Conservation (phyloP, 2,329 filamentous ascomycete species). For the Fusarium armeniacum region DNA sequence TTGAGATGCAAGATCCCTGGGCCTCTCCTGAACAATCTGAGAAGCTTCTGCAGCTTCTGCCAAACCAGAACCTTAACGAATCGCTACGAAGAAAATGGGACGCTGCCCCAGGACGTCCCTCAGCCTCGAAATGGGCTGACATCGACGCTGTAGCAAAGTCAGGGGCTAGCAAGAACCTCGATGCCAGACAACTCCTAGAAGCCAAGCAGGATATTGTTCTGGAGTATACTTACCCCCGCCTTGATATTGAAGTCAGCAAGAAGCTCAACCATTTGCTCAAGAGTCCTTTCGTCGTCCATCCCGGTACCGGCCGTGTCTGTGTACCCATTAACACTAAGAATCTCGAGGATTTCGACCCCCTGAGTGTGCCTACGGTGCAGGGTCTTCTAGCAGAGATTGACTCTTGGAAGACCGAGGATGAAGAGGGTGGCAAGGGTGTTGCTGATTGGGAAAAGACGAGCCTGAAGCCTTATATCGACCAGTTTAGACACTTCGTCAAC, state of each 20-base stretch:
- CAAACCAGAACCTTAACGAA: slow-evolving; percentile 81
- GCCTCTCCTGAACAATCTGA: slow-evolving; percentile 76
- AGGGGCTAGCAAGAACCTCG: slow-evolving; percentile 78
- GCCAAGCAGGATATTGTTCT: slow-evolving; percentile 96
- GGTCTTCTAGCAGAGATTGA: slow-evolving; percentile 88
- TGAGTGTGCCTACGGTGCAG: slow-evolving; percentile 90
- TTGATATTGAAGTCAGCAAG: slow-evolving; percentile 97
- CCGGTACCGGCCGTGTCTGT: slow-evolving; percentile 92
- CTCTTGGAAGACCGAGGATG: slow-evolving; percentile 71
- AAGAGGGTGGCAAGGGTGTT: slow-evolving; percentile 58
- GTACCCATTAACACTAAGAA: slow-evolving; percentile 86
- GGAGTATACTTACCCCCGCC: slow-evolving; percentile 96
- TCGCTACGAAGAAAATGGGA: slow-evolving; percentile 93
- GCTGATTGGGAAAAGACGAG: slow-evolving; percentile 98
- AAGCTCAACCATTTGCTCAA: slow-evolving; percentile 99
- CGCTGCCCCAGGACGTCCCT: slow-evolving; percentile 81
- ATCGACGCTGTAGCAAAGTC: slow-evolving; percentile 88
- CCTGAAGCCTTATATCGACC: slow-evolving; percentile 91
- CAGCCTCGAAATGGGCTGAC: slow-evolving; percentile 90
- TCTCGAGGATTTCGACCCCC: slow-evolving; percentile 87
- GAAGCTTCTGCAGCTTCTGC: slow-evolving; percentile 85
- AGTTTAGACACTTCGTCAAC: slow-evolving; percentile 86
- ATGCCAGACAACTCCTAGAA: slow-evolving; percentile 80
- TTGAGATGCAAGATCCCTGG: slow-evolving; percentile 91
- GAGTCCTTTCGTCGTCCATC: slow-evolving; percentile 95